Evolutionary conservation across 2,329 filamentous ascomycete species (phyloP).

Genomic region (Phyllosticta ampelicida): DNA sequence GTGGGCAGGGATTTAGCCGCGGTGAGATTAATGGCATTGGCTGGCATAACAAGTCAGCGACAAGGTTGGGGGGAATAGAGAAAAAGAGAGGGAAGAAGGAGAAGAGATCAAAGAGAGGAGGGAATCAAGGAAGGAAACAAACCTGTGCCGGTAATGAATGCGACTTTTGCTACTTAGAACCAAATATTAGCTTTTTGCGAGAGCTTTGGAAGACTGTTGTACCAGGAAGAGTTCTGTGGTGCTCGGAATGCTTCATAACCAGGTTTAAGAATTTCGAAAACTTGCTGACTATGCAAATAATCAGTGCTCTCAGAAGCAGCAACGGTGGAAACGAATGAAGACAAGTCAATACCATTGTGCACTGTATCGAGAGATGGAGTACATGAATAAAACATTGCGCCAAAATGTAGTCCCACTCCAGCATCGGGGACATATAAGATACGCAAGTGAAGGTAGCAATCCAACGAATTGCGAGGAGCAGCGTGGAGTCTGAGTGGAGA

Average conservation of each 20-base stretch:
- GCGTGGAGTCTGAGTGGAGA: not conserved
- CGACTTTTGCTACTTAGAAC: not conserved
- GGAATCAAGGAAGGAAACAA: not conserved
- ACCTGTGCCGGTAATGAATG: not conserved
- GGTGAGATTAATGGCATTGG: slow-evolving; percentile 34
- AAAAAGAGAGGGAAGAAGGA: no score
- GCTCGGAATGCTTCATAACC: not conserved
- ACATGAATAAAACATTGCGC: not conserved
- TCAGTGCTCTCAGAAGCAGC: not conserved
- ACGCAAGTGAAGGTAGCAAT: not conserved
- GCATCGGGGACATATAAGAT: not conserved
- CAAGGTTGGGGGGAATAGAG: no score
- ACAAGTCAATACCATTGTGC: not conserved
- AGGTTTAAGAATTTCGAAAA: not conserved
- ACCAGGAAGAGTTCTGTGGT: not conserved
- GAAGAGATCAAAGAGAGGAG: no score
- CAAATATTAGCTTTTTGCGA: not conserved
- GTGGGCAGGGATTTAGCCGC: slow-evolving; percentile 30
- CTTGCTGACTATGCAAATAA: not conserved
- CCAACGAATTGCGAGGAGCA: not conserved
- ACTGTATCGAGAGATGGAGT: not conserved
- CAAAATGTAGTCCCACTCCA: not conserved
- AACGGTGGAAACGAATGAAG: not conserved
- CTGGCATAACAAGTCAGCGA: slow-evolving; percentile 16
- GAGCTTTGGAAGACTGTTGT: not conserved